These are phyloP conservation scores for Carpinus viminea DNA, from an alignment of 306 rosid genomes.

Conservation along the genomic window DNA sequence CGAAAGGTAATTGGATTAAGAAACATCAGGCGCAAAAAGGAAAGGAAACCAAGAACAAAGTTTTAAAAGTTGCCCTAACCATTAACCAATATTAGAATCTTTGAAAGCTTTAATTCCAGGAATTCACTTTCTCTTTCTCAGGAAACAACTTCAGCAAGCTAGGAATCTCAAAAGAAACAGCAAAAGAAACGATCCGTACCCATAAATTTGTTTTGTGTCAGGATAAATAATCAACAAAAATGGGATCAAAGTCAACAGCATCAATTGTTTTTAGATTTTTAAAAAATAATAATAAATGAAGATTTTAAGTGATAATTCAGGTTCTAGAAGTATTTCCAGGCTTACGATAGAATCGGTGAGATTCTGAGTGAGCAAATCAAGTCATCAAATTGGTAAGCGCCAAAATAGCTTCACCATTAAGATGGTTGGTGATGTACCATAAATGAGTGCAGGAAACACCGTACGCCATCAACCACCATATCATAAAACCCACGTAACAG, in stretches of 20 bases:
- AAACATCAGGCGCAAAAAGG: neutral
- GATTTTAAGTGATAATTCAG: no score
- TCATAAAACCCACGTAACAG: neutral
- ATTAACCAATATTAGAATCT: slow-evolving; percentile 9
- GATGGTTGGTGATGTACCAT: slow-evolving; percentile 42
- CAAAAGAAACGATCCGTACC: neutral
- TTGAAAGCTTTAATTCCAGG: neutral
- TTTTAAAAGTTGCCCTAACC: neutral
- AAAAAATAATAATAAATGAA: no score
- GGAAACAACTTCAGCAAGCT: slow-evolving; percentile 9
- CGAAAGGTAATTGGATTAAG: neutral
- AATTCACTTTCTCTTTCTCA: slow-evolving; percentile 1
- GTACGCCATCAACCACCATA: slow-evolving; percentile 14
- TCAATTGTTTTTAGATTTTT: neutral
- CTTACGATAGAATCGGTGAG: no score
- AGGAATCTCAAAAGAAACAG: neutral
- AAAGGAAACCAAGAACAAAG: neutral
- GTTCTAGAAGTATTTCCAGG: no score
- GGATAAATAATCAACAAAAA: neutral
- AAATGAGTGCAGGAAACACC: slow-evolving; percentile 32
- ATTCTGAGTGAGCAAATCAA: neutral
- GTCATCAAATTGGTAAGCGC: neutral
- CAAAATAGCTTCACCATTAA: slow-evolving; percentile 28
- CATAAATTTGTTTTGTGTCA: neutral
- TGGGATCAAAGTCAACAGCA: neutral